Evolutionary conservation across 257 asterid species (phyloP).

Genomic region (Solanum rostratum): DNA sequence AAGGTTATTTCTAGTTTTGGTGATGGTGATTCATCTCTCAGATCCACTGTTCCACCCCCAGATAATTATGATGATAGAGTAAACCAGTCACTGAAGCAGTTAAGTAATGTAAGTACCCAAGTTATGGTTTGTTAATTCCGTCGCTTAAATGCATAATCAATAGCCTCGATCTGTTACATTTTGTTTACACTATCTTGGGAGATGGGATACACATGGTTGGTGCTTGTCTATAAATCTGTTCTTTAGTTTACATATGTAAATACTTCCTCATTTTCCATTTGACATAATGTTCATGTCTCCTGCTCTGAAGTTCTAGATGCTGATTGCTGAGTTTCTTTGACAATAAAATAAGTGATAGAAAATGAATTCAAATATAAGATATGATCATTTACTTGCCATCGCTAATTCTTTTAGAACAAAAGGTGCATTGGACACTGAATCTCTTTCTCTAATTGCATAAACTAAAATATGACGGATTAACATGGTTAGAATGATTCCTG

Average conservation of each 20-base stretch:
- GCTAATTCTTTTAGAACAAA: not conserved
- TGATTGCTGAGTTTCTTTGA: not conserved
- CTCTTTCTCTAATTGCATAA: not conserved
- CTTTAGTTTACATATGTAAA: not conserved
- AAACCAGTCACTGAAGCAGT: slow-evolving; percentile 25
- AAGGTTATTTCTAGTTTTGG: slow-evolving; percentile 8
- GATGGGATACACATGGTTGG: not conserved
- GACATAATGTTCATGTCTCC: not conserved
- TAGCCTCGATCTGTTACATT: not conserved
- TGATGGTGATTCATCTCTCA: slow-evolving; percentile 13
- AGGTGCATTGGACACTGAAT: not conserved
- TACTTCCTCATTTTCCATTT: not conserved
- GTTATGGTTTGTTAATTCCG: not conserved
- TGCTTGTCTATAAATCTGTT: not conserved
- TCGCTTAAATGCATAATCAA: not conserved
- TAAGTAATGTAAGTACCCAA: slow-evolving; percentile 29
- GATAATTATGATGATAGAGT: slow-evolving; percentile 18
- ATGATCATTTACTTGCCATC: not conserved
- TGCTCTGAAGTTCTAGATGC: not conserved
- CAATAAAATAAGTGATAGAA: not conserved
- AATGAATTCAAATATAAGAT: not conserved
- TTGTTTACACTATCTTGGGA: not conserved
- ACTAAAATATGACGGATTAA: not conserved
- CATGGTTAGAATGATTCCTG: not conserved
- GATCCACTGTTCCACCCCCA: slow-evolving; percentile 17